Conservation (phyloP, 2,329 filamentous ascomycete species). For the Ustulina deusta region DNA sequence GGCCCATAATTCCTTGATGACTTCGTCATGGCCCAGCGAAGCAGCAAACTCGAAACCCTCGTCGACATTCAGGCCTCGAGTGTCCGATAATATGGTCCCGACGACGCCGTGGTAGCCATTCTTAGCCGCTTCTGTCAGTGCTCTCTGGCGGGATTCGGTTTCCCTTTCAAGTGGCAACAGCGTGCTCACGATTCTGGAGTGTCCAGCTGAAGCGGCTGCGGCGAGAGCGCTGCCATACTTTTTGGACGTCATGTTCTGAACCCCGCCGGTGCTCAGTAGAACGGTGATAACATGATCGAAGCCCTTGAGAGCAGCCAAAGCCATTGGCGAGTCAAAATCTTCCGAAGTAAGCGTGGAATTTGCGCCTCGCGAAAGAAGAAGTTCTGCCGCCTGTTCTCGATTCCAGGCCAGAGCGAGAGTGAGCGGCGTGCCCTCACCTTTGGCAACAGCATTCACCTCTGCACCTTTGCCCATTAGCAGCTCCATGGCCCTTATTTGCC, state of each 20-base stretch:
- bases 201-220: conserved; percentile 9
- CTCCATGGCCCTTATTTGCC: neutral
- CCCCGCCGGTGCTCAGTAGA: neutral
- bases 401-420: conserved; percentile 9
- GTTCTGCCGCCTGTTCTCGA: conserved; percentile 1
- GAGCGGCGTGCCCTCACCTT: conserved; percentile 5
- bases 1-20: conserved; percentile 1
- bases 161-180: neutral
- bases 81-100: neutral
- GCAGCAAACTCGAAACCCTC: neutral
- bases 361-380: neutral
- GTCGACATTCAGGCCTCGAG: neutral
- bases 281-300: neutral
- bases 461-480: neutral
- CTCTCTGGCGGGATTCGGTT: neutral
- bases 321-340: neutral
- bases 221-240: conserved; percentile 15
- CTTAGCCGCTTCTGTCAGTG: conserved; percentile 4
- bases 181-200: neutral
- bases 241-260: neutral
- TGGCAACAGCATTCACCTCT: neutral
- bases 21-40: conserved; percentile 1
- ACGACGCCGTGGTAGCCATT: neutral
- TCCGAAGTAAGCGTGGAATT: conserved; percentile 1
- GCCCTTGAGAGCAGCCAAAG: conserved; percentile 9